Conservation (phyloP, 108 stramenopile species). For the Fistulifera solaris region DNA sequence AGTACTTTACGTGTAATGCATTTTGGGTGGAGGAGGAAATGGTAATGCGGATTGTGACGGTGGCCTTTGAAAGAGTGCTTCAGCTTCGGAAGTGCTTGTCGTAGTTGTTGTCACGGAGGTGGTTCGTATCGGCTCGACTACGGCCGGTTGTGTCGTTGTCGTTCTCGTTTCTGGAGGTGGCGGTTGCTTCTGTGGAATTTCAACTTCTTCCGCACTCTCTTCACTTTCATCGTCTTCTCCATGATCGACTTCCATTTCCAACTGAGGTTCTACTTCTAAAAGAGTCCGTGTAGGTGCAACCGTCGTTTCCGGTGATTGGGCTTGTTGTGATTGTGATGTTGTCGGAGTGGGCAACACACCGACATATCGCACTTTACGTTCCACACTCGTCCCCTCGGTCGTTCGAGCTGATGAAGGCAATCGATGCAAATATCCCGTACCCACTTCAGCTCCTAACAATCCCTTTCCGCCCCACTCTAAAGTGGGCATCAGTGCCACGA, state of each 20-base stretch:
- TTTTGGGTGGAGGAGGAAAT: background rate
- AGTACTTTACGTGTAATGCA: too few species aligned
- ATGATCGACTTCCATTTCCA: slow-evolving; percentile 67
- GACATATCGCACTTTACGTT: slow-evolving; percentile 47
- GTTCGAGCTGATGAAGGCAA: slow-evolving; percentile 59
- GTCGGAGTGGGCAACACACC: slow-evolving; percentile 2
- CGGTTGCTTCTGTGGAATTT: slow-evolving; percentile 1
- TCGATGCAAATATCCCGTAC: slow-evolving; percentile 86
- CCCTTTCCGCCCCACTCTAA: slow-evolving; percentile 79
- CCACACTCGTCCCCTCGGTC: slow-evolving; percentile 55
- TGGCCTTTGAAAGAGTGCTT: background rate
- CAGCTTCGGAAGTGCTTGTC: background rate
- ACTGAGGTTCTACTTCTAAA: slow-evolving; percentile 45
- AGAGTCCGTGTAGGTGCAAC: background rate
- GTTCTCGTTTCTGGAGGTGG: background rate
- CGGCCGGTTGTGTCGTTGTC: background rate
- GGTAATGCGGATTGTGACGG: background rate
- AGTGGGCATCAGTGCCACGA: slow-evolving; percentile 83
- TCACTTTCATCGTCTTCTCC: background rate
- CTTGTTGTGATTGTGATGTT: background rate
- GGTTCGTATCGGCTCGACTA: too few species aligned
- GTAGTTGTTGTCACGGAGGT: background rate
- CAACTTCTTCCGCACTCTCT: background rate
- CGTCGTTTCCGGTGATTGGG: slow-evolving; percentile 2
- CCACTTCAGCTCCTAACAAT: slow-evolving; percentile 88